phyloP scores from a whole-genome alignment of 257 asterid species.

The Cynanchum wilfordii region DNA sequence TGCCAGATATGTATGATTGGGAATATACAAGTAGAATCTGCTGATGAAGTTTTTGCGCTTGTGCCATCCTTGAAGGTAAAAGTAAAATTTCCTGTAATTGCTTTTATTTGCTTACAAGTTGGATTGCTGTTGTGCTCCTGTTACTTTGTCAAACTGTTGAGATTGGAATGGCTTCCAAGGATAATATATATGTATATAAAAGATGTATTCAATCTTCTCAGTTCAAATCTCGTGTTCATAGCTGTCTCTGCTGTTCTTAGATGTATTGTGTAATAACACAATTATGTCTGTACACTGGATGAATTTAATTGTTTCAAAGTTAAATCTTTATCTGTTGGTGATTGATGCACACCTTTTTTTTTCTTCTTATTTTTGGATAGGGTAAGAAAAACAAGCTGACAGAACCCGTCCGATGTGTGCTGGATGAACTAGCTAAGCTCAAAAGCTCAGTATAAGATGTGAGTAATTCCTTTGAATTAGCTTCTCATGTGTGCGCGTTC shows the following conservation, averaged over 20 bases:
- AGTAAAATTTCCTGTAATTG: neutral
- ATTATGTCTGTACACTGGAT: neutral
- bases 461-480: neutral
- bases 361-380: conserved; percentile 23
- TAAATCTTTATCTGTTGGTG: neutral
- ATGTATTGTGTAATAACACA: neutral
- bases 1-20: conserved; percentile 76
- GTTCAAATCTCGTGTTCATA: neutral
- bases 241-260: neutral
- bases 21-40: conserved; percentile 66
- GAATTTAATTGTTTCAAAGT: neutral
- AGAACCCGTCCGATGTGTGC: conserved; percentile 52
- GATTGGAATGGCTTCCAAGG: neutral
- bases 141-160: neutral
- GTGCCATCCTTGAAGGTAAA: conserved; percentile 77
- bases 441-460: conserved; percentile 19
- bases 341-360: neutral
- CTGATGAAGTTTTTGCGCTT: conserved; percentile 81
- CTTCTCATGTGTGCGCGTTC: neutral
- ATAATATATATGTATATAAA: neutral
- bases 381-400: conserved; percentile 45
- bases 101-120: conserved; percentile 14
- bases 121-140: neutral
- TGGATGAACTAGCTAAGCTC: conserved; percentile 57
- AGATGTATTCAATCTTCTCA: neutral